phyloP scores from a whole-genome alignment of 2,329 filamentous ascomycete species.

The Cercospora beticola region DNA sequence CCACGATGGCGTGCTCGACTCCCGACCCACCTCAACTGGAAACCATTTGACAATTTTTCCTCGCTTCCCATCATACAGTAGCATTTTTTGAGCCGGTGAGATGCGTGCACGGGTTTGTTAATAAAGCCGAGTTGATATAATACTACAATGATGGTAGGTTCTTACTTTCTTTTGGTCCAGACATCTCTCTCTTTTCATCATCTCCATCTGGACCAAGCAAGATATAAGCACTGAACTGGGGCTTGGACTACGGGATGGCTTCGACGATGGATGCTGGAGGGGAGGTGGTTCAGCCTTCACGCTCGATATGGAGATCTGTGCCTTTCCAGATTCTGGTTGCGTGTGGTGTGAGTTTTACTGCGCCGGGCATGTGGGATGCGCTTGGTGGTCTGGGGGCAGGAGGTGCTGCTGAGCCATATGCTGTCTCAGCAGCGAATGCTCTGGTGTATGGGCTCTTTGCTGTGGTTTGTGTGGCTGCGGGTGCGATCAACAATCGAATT shows the following conservation, averaged over 20 bases:
- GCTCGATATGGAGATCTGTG: conserved; percentile 10
- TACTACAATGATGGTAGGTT: background rate
- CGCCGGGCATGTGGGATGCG: conserved; percentile 26
- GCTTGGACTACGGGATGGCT: background rate
- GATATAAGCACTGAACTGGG: background rate
- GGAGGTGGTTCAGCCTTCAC: background rate
- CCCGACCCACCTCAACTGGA: background rate
- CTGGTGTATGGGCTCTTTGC: conserved; percentile 51
- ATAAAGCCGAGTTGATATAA: background rate
- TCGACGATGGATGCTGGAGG: background rate
- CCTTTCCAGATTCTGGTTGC: conserved; percentile 27
- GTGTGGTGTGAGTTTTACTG: conserved; percentile 24
- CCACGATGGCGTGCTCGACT: background rate
- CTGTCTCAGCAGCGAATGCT: conserved; percentile 54
- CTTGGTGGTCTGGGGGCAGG: conserved; percentile 28
- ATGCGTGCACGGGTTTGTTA: background rate
- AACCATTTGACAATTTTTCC: background rate
- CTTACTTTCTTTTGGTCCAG: background rate
- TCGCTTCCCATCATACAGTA: background rate
- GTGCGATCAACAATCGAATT: conserved; percentile 41
- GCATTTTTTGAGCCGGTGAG: background rate
- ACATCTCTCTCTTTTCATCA: background rate
- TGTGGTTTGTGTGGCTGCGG: conserved; percentile 42
- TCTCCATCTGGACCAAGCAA: background rate
- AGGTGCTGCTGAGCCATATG: conserved; percentile 27